Evolutionary conservation across 78 protist genomes (phyloP).

Genomic region (Chrysochromulina parva): DNA sequence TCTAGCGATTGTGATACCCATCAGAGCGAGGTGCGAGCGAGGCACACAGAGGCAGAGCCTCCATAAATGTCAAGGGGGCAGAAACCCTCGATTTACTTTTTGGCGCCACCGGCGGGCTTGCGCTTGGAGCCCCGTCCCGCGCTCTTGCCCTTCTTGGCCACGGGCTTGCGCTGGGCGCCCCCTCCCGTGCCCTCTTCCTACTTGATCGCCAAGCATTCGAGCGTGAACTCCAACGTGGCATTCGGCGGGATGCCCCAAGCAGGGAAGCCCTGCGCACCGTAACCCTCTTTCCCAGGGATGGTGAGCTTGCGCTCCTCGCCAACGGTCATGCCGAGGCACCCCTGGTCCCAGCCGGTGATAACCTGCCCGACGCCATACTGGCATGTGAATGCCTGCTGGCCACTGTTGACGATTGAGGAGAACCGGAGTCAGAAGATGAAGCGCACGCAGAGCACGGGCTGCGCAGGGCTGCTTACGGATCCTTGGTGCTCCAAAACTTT

Average conservation of each 20-base stretch:
- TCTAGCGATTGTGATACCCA: too few relatives aligned
- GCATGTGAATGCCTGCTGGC: background rate
- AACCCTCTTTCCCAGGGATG: background rate
- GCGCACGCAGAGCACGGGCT: too few relatives aligned
- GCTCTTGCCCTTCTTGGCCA: too few relatives aligned
- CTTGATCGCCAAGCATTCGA: background rate
- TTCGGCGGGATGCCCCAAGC: background rate
- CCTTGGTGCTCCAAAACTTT: slow-evolving; percentile 36
- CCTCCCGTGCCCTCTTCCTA: too few relatives aligned
- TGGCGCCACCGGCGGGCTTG: too few relatives aligned
- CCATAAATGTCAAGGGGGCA: too few relatives aligned
- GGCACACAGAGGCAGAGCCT: too few relatives aligned
- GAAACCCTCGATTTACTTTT: too few relatives aligned
- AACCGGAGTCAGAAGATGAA: too few relatives aligned
- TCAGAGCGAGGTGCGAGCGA: too few relatives aligned
- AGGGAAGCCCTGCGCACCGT: background rate
- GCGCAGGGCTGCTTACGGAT: background rate
- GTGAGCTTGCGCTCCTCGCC: background rate
- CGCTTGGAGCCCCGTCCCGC: too few relatives aligned
- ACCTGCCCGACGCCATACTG: background rate
- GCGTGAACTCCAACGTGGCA: background rate
- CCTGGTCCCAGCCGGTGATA: slow-evolving; percentile 4
- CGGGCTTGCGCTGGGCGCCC: too few relatives aligned
- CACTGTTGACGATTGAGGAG: background rate
- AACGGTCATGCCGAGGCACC: background rate